Evolutionary conservation across 108 stramenopile genomes (phyloP), one percentile per base, ranked within the genome.

Genomic region (Asterionellopsis glacialis): DNA sequence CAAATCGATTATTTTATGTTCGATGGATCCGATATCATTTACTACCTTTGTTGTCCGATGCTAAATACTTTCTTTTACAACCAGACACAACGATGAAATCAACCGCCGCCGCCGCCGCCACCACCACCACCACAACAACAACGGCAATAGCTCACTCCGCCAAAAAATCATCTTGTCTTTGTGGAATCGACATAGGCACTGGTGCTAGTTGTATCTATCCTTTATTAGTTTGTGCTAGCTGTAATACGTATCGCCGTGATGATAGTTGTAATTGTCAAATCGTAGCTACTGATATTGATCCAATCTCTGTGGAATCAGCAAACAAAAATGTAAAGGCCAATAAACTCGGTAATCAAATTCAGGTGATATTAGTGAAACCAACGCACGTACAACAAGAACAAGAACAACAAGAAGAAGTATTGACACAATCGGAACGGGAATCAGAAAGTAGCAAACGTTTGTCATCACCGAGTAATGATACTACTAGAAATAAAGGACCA

Each of bases 141-240:
- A n/a, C n/a, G n/a, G n/a, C n/a, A n/a, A n/a, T n/a, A n/a, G n/a
- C n/a, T n/a, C n/a, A n/a, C n/a, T n/a, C 28, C 23, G 11, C 22
- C 28, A 21, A 50, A 11, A 53, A 15, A 12, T 0, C 10, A 13
- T 39, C 0, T 4, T 65, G 50, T 11, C 56, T 39, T 61, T 50
- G 43, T 21, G 94, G 89, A 16, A 52, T 95, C 19, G 96, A 97
- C 62, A 84, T 97, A 74, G 96, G 96, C 47, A 85, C 93, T 4
- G 96, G 96, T 9, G 88, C 89, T 5, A 84, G 79, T 47, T 81
- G 80, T 41, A 95, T 97, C 45, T 97, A 95, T 66, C 83, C 94
- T 21, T 57, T 97, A 11, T 64, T 97, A 48, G 65, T 82, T 27
- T 53, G 59, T 41, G n/a, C 0, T 11, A 16, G 42, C 1, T 5